phyloP scores from a whole-genome alignment of 1,284 basidiomycete species.

The Leccinum huronense region DNA sequence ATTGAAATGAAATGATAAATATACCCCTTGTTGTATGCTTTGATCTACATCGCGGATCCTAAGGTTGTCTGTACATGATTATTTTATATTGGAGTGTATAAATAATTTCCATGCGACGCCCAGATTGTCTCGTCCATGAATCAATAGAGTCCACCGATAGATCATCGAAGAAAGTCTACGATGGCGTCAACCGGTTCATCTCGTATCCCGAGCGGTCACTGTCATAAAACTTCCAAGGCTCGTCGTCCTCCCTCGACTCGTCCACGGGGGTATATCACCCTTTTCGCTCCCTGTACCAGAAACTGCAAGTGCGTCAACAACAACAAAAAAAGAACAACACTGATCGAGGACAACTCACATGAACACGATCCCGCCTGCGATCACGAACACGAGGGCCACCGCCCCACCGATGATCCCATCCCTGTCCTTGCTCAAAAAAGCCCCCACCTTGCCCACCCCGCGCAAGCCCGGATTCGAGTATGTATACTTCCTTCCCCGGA shows the following conservation, averaged over 20 bases:
- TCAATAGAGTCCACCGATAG: neutral
- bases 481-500: conserved; percentile 16
- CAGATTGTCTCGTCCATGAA: no score
- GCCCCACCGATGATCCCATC: conserved; percentile 25
- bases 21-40: conserved; percentile 13
- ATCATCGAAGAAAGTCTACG: conserved; percentile 2
- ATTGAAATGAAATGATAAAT: conserved; percentile 37
- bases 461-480: conserved; percentile 24
- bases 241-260: conserved; percentile 32
- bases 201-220: conserved; percentile 17
- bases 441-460: conserved; percentile 23
- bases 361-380: conserved; percentile 25
- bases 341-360: conserved; percentile 23
- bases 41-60: conserved; percentile 14
- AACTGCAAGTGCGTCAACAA: conserved; percentile 22
- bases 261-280: conserved; percentile 28
- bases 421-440: conserved; percentile 28
- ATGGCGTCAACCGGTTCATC: conserved; percentile 14
- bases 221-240: conserved; percentile 34
- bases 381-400: conserved; percentile 17
- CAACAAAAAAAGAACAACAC: neutral
- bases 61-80: no score
- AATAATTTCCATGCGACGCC: no score
- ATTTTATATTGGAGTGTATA: no score
- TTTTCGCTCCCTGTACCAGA: conserved; percentile 29